These are phyloP conservation scores for Fusarium continuum DNA, from an alignment of 2,329 filamentous ascomycete species.

Conservation along the genomic window DNA sequence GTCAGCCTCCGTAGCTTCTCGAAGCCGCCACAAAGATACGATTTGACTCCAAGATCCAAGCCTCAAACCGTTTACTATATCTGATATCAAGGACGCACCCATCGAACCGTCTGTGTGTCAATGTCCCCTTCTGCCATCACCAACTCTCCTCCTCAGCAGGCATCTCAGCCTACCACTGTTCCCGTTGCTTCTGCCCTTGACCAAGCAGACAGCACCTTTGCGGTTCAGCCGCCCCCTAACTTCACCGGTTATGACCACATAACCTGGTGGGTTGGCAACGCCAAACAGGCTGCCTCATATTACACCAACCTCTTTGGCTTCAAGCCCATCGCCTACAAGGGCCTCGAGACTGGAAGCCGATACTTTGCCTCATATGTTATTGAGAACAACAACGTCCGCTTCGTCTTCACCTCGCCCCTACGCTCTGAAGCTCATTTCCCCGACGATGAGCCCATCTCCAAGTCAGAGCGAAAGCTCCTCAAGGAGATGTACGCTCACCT, in stretches of 20 bases:
- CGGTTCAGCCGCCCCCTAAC: constrained; percentile 61
- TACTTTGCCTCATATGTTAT: constrained; percentile 86
- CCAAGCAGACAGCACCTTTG: constrained; percentile 57
- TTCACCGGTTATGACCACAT: constrained; percentile 92
- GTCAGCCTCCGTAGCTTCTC: constrained; percentile 18
- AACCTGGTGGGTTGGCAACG: constrained; percentile 96
- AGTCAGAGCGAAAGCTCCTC: constrained; percentile 72
- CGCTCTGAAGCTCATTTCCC: constrained; percentile 67
- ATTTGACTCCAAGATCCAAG: constrained; percentile 17
- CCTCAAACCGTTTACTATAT: constrained; percentile 6
- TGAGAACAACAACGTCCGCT: constrained; percentile 77
- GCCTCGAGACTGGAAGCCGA: constrained; percentile 87
- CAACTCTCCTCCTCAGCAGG: constrained; percentile 57
- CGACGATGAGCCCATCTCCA: constrained; percentile 67
- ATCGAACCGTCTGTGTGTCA: constrained; percentile 41
- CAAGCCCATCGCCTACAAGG: constrained; percentile 80
- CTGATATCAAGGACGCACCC: constrained; percentile 16
- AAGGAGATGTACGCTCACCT: constrained; percentile 83
- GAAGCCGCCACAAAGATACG: constrained; percentile 15
- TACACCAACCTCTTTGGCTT: constrained; percentile 92
- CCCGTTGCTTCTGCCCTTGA: constrained; percentile 45
- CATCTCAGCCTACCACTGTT: constrained; percentile 50
- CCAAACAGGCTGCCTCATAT: constrained; percentile 91
- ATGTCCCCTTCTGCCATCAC: constrained; percentile 70
- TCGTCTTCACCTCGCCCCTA: constrained; percentile 85